phyloP scores from a whole-genome alignment of 2,329 filamentous ascomycete genomes.

The Neonectria hederae region DNA sequence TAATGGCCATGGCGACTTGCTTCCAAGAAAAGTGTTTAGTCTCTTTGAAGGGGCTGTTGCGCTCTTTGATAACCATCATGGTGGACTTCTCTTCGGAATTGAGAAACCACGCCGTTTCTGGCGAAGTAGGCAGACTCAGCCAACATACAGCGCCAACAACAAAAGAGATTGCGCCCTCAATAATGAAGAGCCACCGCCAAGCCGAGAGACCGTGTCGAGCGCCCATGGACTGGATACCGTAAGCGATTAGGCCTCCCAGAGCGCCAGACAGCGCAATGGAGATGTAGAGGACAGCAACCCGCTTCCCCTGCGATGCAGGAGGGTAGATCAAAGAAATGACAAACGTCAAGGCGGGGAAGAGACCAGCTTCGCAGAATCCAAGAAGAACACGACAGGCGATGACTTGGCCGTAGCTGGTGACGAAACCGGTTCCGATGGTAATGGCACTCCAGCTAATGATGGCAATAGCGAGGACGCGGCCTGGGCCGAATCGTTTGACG shows the following conservation, averaged over 20 bases:
- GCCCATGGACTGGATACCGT: constrained; percentile 53
- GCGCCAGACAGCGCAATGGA: constrained; percentile 45
- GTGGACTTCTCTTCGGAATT: constrained; percentile 50
- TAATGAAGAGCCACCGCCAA: constrained; percentile 63
- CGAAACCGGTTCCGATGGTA: constrained; percentile 46
- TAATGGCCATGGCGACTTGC: constrained; percentile 35
- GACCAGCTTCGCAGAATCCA: constrained; percentile 48
- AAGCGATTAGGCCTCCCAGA: constrained; percentile 44
- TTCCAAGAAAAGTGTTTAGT: constrained; percentile 36
- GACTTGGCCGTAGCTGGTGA: constrained; percentile 39
- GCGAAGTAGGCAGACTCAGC: constrained; percentile 57
- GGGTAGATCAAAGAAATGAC: constrained; percentile 49
- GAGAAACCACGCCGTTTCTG: constrained; percentile 56
- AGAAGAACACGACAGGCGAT: constrained; percentile 45
- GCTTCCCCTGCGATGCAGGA: constrained; percentile 46
- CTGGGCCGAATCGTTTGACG: constrained; percentile 45
- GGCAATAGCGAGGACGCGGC: constrained; percentile 39
- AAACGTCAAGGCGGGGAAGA: constrained; percentile 47
- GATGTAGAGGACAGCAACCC: constrained; percentile 44
- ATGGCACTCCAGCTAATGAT: constrained; percentile 47
- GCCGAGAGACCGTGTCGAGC: constrained; percentile 55
- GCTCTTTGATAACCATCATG: constrained; percentile 40
- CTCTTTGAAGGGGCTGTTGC: constrained; percentile 35
- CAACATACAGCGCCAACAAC: constrained; percentile 44
- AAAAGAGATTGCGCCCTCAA: constrained; percentile 52